Conservation (phyloP, 441 rosid species). For the Eutrema salsugineum region DNA sequence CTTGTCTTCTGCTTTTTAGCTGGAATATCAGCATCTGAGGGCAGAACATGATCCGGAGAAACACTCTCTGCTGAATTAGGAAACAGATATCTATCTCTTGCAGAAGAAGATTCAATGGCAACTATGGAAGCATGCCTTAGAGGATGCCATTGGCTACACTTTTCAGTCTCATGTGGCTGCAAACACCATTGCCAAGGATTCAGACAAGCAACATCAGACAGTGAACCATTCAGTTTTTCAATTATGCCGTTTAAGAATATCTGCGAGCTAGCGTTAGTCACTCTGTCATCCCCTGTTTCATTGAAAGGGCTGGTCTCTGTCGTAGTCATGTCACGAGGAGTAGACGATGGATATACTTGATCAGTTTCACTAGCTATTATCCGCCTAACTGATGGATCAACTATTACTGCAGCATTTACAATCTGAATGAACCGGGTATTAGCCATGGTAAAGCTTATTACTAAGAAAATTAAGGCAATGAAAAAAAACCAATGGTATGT, state of each 20-base stretch:
- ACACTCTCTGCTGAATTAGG: slow-evolving; percentile 32
- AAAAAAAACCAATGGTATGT: not conserved
- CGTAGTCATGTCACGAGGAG: slow-evolving; percentile 10
- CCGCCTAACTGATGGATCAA: slow-evolving; percentile 57
- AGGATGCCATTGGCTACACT: slow-evolving; percentile 57
- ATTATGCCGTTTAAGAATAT: slow-evolving; percentile 27
- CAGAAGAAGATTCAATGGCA: slow-evolving; percentile 85
- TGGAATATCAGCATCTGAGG: slow-evolving; percentile 36
- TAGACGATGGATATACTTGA: slow-evolving; percentile 39
- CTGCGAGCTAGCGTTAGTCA: slow-evolving; percentile 8
- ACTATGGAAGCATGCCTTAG: slow-evolving; percentile 75
- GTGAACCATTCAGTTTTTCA: slow-evolving; percentile 21
- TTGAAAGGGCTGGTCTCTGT: not conserved
- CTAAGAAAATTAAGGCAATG: not conserved
- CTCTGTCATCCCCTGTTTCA: slow-evolving; percentile 4
- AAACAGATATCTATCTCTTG: slow-evolving; percentile 66
- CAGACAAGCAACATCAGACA: slow-evolving; percentile 51
- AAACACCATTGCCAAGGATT: slow-evolving; percentile 71
- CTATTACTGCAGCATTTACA: slow-evolving; percentile 78
- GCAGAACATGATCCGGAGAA: slow-evolving; percentile 26
- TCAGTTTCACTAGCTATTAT: slow-evolving; percentile 67
- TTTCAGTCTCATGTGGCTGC: slow-evolving; percentile 25
- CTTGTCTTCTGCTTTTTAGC: slow-evolving; percentile 60
- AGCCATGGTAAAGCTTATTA: not conserved
- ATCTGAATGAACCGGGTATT: too few relatives aligned